phyloP scores from a whole-genome alignment of 2,329 filamentous ascomycete genomes.

The Sporothrix brasiliensis region DNA sequence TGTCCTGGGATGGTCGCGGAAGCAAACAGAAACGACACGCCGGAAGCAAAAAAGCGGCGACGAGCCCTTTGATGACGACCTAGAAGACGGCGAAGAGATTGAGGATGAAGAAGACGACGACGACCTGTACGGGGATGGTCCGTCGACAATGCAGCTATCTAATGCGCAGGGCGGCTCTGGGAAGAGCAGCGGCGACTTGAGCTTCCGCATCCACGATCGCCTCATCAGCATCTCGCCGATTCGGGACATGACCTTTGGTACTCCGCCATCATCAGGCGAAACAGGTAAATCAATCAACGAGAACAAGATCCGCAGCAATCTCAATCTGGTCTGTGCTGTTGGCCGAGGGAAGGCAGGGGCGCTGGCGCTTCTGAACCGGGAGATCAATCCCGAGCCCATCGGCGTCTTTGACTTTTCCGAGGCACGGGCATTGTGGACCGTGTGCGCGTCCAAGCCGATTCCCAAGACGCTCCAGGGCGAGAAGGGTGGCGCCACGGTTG shows the following conservation, averaged over 20 bases:
- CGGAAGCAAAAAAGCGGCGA: conserved; percentile 60
- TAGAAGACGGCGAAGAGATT: conserved; percentile 52
- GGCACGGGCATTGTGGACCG: conserved; percentile 78
- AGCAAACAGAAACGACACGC: conserved; percentile 62
- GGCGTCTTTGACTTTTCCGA: conserved; percentile 72
- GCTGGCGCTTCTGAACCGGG: conserved; percentile 74
- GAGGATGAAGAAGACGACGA: conserved; percentile 58
- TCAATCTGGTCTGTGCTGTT: conserved; percentile 62
- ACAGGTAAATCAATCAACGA: conserved; percentile 48
- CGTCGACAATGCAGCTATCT: conserved; percentile 43
- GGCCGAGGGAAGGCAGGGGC: conserved; percentile 69
- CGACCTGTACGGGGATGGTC: conserved; percentile 64
- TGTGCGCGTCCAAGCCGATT: conserved; percentile 69
- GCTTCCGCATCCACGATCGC: conserved; percentile 75
- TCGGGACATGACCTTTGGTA: conserved; percentile 71
- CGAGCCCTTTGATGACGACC: conserved; percentile 50
- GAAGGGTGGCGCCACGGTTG: conserved; percentile 54
- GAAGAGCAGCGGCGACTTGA: conserved; percentile 60
- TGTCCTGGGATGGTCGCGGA: conserved; percentile 76
- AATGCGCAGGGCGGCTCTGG: conserved; percentile 50
- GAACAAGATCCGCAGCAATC: conserved; percentile 56
- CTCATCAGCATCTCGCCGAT: conserved; percentile 80
- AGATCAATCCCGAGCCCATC: conserved; percentile 73
- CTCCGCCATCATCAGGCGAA: conserved; percentile 50
- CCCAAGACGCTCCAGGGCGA: conserved; percentile 61